A percentile compares a stretch with the other conserved stretches of the same genome.
These are phyloP conservation scores for Scutellaria galericulata DNA, from an alignment of 257 asterid species.

Conservation along the genomic window DNA sequence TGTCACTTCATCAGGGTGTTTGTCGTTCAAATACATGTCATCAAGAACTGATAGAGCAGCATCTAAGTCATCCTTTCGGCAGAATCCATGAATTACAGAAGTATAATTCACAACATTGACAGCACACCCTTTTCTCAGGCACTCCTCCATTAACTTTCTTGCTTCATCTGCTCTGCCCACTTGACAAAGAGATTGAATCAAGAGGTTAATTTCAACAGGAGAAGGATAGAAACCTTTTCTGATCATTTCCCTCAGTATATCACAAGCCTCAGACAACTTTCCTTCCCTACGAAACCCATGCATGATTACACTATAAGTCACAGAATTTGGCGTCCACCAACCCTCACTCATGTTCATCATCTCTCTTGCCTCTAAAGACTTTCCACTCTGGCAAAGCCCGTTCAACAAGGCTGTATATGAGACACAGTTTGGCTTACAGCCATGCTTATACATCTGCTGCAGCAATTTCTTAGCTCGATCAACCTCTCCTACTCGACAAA, in stretches of 20 bases:
- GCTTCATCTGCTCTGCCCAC: constrained; percentile 62
- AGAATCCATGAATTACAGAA: constrained; percentile 84
- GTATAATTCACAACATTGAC: constrained; percentile 88
- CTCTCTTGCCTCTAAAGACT: constrained; percentile 78
- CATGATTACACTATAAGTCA: constrained; percentile 82
- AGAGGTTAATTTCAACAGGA: constrained; percentile 81
- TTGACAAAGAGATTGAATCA: constrained; percentile 74
- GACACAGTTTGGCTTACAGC: constrained; percentile 83
- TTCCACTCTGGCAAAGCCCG: constrained; percentile 80
- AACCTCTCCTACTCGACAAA: constrained; percentile 59
- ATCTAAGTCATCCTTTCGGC: constrained; percentile 71
- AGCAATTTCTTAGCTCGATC: constrained; percentile 79
- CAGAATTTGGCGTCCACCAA: constrained; percentile 88
- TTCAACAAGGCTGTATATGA: constrained; percentile 79
- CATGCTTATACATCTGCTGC: constrained; percentile 82
- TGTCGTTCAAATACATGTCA: constrained; percentile 86
- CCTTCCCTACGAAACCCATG: constrained; percentile 94
- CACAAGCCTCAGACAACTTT: constrained; percentile 79
- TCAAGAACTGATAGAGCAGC: constrained; percentile 90
- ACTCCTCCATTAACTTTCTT: constrained; percentile 72
- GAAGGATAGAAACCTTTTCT: constrained; percentile 69
- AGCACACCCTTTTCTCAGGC: constrained; percentile 81
- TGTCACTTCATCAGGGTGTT: constrained; percentile 87
- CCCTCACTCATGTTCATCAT: constrained; percentile 81
- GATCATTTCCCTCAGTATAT: constrained; percentile 73